Evolutionary conservation across 306 rosid genomes (phyloP).

Genomic region (Ziziphus jujuba): DNA sequence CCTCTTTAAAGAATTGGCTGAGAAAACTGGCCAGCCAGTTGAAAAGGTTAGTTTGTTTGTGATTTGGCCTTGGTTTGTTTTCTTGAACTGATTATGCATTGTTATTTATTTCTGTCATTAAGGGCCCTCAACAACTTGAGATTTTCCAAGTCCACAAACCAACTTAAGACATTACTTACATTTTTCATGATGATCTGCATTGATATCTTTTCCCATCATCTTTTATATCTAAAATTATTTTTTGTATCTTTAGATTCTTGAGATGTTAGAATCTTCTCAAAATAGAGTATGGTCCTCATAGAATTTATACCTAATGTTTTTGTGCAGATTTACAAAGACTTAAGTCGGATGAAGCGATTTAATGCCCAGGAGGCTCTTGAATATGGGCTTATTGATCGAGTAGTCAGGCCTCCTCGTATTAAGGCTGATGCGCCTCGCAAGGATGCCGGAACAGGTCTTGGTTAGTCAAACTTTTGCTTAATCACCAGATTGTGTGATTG

Average conservation of each 20-base stretch:
- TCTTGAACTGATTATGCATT: background rate
- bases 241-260: background rate
- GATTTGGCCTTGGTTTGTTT: background rate
- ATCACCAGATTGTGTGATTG: background rate
- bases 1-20: conserved; percentile 66
- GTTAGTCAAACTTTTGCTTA: conserved; percentile 42
- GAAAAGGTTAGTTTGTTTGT: conserved; percentile 64
- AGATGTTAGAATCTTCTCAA: background rate
- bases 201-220: too few relatives aligned
- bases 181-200: too few relatives aligned
- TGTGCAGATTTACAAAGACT: conserved; percentile 67
- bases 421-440: conserved; percentile 72
- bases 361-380: conserved; percentile 81
- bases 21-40: conserved; percentile 81
- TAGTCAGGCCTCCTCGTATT: conserved; percentile 76
- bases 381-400: conserved; percentile 85
- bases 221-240: background rate
- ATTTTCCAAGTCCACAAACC: background rate
- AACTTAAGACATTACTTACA: background rate
- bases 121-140: background rate
- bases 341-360: conserved; percentile 67
- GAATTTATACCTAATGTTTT: conserved; percentile 8
- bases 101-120: background rate
- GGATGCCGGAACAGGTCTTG: conserved; percentile 78
- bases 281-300: conserved; percentile 13